Conservation (phyloP, 1,284 basidiomycete genomes). For the Irpex rosettiformis region DNA sequence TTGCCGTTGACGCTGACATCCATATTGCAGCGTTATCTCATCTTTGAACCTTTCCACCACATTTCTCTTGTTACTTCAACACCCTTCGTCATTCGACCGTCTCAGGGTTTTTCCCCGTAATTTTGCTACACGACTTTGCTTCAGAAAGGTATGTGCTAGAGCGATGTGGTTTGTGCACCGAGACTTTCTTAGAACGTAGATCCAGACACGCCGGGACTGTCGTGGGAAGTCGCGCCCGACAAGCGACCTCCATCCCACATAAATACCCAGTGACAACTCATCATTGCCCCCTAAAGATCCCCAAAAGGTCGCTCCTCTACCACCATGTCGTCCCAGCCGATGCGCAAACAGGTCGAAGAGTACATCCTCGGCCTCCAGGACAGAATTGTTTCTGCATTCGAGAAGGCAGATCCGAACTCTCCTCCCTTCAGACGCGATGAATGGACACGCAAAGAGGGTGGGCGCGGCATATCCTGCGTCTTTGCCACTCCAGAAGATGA, state of each 20-base stretch:
- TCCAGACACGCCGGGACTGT: conserved; percentile 11
- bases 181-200: conserved; percentile 3
- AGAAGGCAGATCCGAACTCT: conserved; percentile 72
- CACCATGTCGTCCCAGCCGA: conserved; percentile 36
- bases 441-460: conserved; percentile 85
- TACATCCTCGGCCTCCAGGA: conserved; percentile 83
- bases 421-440: conserved; percentile 82
- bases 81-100: too few species aligned
- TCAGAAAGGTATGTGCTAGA: not conserved
- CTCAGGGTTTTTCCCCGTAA: not conserved
- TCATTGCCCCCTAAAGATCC: not conserved
- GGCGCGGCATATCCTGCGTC: conserved; percentile 86
- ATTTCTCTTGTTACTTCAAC: not conserved
- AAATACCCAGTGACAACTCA: not conserved
- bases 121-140: not conserved
- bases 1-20: not conserved
- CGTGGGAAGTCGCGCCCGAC: conserved; percentile 2
- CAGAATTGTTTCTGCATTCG: conserved; percentile 78
- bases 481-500: conserved; percentile 57
- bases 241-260: not conserved
- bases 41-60: too few species aligned
- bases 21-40: not conserved
- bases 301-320: not conserved
- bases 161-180: not conserved
- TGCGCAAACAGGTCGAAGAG: conserved; percentile 79